Percentiles rank a stretch among this genome's conserved stretches.
phyloP scores from a whole-genome alignment of 805 yeast species.

The Saccharomycopsis sp. region DNA sequence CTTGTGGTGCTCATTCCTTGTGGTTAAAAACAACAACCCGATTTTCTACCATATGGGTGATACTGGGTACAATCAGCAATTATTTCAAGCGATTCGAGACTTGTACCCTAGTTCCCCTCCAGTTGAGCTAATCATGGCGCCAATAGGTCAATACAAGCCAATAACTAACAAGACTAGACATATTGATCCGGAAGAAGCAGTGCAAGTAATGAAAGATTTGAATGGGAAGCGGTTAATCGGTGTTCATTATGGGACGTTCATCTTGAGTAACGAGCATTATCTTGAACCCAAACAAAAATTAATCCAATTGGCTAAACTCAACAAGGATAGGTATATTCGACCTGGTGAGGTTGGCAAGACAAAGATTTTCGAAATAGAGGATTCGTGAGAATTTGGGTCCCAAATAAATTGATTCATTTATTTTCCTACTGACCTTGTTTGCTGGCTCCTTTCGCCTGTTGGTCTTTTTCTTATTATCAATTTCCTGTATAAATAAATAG shows the following conservation, averaged over 20 bases:
- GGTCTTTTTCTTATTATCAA: no score
- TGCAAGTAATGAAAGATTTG: constrained; percentile 58
- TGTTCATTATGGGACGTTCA: constrained; percentile 95
- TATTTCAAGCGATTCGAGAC: constrained; percentile 60
- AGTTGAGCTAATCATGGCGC: constrained; percentile 62
- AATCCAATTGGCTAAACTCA: constrained; percentile 40
- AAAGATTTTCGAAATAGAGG: constrained; percentile 3
- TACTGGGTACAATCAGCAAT: constrained; percentile 76
- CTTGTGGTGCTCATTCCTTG: constrained; percentile 83
- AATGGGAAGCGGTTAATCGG: constrained; percentile 64
- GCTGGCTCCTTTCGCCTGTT: no score
- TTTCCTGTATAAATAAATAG: no score
- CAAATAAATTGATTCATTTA: no score
- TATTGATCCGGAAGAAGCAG: constrained; percentile 71
- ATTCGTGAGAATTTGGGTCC: background rate
- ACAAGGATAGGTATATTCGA: constrained; percentile 20
- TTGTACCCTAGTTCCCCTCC: constrained; percentile 39
- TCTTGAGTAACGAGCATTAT: constrained; percentile 80
- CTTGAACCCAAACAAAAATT: constrained; percentile 70
- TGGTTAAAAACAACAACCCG: constrained; percentile 61
- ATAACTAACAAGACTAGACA: constrained; percentile 91
- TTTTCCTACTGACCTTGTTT: no score
- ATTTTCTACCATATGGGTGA: constrained; percentile 90
- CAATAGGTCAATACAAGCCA: constrained; percentile 96
- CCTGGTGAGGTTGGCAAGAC: constrained; percentile 16